Evolutionary conservation across 2,329 filamentous ascomycete genomes (phyloP), one percentile per base, ranked within the genome.

Genomic region (Verticillium zaregamsianum): DNA sequence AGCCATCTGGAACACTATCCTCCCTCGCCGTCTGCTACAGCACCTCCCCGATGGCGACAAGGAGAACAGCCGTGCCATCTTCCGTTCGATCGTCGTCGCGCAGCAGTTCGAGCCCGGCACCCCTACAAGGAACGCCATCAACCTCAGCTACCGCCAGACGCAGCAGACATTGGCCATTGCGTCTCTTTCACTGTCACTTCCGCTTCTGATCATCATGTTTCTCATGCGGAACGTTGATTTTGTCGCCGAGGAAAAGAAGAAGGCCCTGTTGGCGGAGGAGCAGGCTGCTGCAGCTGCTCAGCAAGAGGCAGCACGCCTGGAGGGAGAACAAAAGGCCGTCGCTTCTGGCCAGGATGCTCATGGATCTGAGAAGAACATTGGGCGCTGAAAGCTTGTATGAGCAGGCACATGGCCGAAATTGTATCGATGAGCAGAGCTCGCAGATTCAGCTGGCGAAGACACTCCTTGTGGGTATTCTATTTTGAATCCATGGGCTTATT

Each of bases 1-100:
- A 1, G 74, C 74, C 8, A 76, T 76, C 40, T 77, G 74, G 74
- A 71, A 71, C 49, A 68, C 68, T 14, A 64, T 70, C 2, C 68
- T 73, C 2, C 70, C 68, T 0, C 62, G 65, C 14, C 72, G 71
- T 12, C 69, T 73, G 1, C 14, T 58, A 3, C 45, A 59, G 0
- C 69, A 72, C 40, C 68, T 71, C 6, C 70, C 70, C 2, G 64
- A 63, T 0, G 55, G 59, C n/a, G 66, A 65, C 28, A 67, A 66
- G 35, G 55, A 35, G 0, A 67, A 66, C 12, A 40, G 37, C 15
- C 17, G 17, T 12, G 39, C 57, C 23, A 71, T 72, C 32, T 71
- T 69, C 60, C 61, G 64, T 0, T 70, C 68, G 11, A 66, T 71
- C 9, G 59, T 65, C 61, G 17, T 65, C 64, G 69, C 69, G 1